Percentiles rank a stretch among this genome's conserved stretches.
These are phyloP conservation scores for Blastobotrys buckinghamii DNA, from an alignment of 1,139 yeast species.

Conservation along the genomic window DNA sequence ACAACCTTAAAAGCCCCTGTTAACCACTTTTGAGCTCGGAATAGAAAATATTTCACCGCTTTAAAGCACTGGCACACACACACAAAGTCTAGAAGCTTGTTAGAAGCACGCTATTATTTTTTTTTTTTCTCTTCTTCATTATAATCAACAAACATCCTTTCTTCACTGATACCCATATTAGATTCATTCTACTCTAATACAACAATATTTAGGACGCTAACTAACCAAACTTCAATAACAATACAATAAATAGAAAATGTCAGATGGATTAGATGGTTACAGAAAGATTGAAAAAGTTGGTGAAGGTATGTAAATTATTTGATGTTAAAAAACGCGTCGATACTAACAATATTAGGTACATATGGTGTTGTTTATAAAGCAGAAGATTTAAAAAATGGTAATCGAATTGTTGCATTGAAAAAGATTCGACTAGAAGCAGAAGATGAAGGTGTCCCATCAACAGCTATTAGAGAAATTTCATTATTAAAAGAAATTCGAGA, in stretches of 20 bases:
- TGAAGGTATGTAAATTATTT: slow-evolving; percentile 51
- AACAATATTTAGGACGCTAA: too few species aligned
- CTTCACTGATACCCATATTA: too few species aligned
- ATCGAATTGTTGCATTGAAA: slow-evolving; percentile 88
- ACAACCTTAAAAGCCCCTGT: too few species aligned
- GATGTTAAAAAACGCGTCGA: slow-evolving; percentile 1
- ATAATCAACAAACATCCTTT: too few species aligned
- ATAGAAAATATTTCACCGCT: too few species aligned
- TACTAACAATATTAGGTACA: slow-evolving; percentile 45
- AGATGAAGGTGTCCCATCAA: slow-evolving; percentile 98
- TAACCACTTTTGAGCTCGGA: too few species aligned
- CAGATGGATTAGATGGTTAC: slow-evolving; percentile 71
- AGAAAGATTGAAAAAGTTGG: slow-evolving; percentile 96
- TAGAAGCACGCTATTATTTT: too few species aligned
- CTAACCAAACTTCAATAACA: too few species aligned
- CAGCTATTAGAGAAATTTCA: slow-evolving; percentile 95
- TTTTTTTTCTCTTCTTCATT: too few species aligned
- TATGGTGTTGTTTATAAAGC: slow-evolving; percentile 99
- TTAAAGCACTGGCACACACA: too few species aligned
- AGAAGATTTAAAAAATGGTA: slow-evolving; percentile 78
- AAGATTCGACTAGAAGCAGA: slow-evolving; percentile 94
- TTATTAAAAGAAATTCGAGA: slow-evolving; percentile 87
- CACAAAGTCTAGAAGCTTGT: too few species aligned
- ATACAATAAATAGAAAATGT: neutral
- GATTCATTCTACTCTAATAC: too few species aligned